phyloP scores from a whole-genome alignment of 2,329 filamentous ascomycete genomes.

The Cytospora leucostoma region DNA sequence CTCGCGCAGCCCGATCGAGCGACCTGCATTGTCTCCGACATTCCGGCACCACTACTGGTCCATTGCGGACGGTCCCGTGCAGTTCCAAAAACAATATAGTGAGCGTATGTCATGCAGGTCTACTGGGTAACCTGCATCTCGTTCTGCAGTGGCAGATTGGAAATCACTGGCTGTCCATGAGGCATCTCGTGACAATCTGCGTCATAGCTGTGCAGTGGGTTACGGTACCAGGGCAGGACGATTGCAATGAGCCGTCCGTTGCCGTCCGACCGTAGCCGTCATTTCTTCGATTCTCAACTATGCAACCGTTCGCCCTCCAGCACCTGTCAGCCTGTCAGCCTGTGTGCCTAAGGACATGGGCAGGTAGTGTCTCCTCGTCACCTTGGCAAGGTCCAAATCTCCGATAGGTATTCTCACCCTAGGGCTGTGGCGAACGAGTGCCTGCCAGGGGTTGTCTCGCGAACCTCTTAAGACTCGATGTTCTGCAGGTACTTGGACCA shows the following conservation, averaged over 20 bases:
- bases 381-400: not conserved
- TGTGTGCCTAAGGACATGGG: not conserved
- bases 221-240: not conserved
- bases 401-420: not conserved
- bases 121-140: not conserved
- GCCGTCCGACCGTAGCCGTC: not conserved
- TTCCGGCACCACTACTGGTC: slow-evolving; percentile 8
- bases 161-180: not conserved
- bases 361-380: not conserved
- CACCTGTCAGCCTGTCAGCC: not conserved
- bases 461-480: not conserved
- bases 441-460: not conserved
- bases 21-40: slow-evolving; percentile 6
- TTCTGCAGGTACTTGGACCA: not conserved
- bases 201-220: not conserved
- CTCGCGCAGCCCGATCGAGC: slow-evolving; percentile 14
- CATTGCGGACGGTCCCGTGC: slow-evolving; percentile 18
- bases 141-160: not conserved
- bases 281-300: not conserved
- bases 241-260: not conserved
- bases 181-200: not conserved
- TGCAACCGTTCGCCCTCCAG: not conserved
- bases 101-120: slow-evolving; percentile 8
- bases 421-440: not conserved
- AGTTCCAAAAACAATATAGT: slow-evolving; percentile 2